These are phyloP conservation scores for Aeminium ludgeri DNA, from an alignment of 495 filamentous ascomycete genomes.

Conservation along the genomic window DNA sequence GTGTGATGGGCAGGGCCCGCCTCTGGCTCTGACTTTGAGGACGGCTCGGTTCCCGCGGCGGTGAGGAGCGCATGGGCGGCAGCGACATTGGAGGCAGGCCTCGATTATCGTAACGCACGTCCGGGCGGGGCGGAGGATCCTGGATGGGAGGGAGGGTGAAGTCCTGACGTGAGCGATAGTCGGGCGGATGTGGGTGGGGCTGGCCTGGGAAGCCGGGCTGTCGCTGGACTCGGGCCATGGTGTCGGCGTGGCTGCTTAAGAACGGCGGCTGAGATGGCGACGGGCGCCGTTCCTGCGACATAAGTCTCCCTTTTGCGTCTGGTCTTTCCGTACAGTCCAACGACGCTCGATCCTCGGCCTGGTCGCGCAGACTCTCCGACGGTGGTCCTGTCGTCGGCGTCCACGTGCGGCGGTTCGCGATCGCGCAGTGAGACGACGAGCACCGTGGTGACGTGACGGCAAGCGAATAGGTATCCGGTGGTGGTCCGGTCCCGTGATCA, in stretches of 20 bases:
- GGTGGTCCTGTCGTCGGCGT: no score
- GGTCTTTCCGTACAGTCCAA: no score
- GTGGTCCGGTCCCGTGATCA: no score
- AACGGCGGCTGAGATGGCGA: slow-evolving; percentile 10
- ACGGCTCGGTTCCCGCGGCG: background rate
- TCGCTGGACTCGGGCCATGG: slow-evolving; percentile 4
- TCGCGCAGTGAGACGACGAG: no score
- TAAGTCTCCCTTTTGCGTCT: no score
- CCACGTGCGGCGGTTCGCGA: no score
- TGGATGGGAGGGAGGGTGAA: slow-evolving; percentile 1
- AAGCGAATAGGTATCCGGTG: no score
- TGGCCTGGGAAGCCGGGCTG: slow-evolving; percentile 1
- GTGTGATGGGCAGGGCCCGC: slow-evolving; percentile 1
- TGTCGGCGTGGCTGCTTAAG: background rate
- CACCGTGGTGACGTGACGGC: no score
- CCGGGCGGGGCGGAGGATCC: background rate
- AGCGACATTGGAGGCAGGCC: slow-evolving; percentile 1
- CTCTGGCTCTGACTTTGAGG: no score
- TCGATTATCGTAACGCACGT: background rate
- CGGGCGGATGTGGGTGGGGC: no score
- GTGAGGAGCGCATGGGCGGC: background rate
- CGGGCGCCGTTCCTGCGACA: slow-evolving; percentile 6
- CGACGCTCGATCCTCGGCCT: no score
- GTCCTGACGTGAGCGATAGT: background rate
- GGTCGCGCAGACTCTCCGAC: no score